Base-by-base conservation (phyloP, 148 eudicot genomes). In the Persicaria maculosa region DNA sequence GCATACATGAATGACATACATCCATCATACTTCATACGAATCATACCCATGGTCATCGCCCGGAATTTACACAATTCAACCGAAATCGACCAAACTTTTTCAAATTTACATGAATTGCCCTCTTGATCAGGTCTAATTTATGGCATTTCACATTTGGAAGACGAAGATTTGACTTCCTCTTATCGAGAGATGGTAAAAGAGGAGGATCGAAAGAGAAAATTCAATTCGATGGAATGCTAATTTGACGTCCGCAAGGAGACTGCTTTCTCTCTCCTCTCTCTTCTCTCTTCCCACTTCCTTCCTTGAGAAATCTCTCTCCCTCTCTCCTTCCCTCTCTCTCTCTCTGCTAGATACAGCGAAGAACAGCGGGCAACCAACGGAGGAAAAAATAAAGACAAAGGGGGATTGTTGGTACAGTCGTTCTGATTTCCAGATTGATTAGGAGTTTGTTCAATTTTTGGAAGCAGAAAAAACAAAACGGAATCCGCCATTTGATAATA, bases 231-330 rank as follows among this genome's bases (percentile, higher is more conserved):
- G 76, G n/a, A 91, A 91, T 87, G 67, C 76, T 58, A 61, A 74
- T 86, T 91, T 91, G 91, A 91, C 90, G 92, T 91, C 97, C 93
- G 92, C 90, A 82, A 87, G 79, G 84, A 84, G 83, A 79, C 79
- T 72, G 71, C 46, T 36, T 65, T 74, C 68, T 62, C 59, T 67
- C 76, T 67, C 74, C 40, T 68, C 45, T 65, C 70, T 65, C 74
- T 15, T 59, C 80, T 1, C 65, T 15, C 71, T 65, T 75, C 72
- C 77, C 54, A 58, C 31, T 71, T 65, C 53, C 74, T 82, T 77
- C 70, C 31, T 43, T 19, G 15, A 4, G 43, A 65, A 65, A 65
- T 65, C 72, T 78, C 85, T 74, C 80, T 77, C 80, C 73, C 73
- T 74, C 80, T 77, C 80, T 73, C 73, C 84, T 74, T 78, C 85